Percentiles rank a stretch among this genome's conserved stretches.
These are phyloP conservation scores for Chalciporus pseudorubinellus DNA, from an alignment of 768 basidiomycete species.

Conservation along the genomic window DNA sequence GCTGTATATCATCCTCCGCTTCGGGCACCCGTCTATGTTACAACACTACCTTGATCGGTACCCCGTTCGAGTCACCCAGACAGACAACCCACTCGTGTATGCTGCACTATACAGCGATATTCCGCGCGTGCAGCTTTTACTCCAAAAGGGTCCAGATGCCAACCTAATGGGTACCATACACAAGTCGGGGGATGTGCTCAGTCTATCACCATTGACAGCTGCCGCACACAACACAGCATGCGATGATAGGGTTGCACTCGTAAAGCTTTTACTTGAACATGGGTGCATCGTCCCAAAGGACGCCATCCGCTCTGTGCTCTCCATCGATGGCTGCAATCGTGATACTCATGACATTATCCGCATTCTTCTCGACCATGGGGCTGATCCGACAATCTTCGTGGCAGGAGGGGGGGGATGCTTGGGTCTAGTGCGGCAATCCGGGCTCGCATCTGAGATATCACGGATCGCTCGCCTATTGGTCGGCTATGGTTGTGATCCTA, in stretches of 20 bases:
- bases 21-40: background rate
- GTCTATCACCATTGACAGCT: background rate
- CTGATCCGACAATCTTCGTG: background rate
- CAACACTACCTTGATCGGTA: background rate
- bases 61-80: background rate
- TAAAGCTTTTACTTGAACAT: background rate
- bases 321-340: too few species aligned
- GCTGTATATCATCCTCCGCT: background rate
- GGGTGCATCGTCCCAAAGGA: background rate
- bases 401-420: background rate
- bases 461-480: conserved; percentile 1
- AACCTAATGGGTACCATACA: too few species aligned
- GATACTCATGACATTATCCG: too few species aligned
- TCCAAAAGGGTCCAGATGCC: conserved; percentile 11
- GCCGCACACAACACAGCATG: background rate
- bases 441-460: too few species aligned
- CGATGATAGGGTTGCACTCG: background rate
- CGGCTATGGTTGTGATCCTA: conserved; percentile 2
- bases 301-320: background rate
- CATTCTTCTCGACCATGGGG: background rate
- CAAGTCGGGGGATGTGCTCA: background rate
- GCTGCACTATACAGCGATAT: background rate
- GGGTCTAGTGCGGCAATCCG: too few species aligned
- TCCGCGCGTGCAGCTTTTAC: background rate
- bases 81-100: background rate